Conservation (phyloP, 2,329 filamentous ascomycete genomes). For the Lecanicillium sp. region DNA sequence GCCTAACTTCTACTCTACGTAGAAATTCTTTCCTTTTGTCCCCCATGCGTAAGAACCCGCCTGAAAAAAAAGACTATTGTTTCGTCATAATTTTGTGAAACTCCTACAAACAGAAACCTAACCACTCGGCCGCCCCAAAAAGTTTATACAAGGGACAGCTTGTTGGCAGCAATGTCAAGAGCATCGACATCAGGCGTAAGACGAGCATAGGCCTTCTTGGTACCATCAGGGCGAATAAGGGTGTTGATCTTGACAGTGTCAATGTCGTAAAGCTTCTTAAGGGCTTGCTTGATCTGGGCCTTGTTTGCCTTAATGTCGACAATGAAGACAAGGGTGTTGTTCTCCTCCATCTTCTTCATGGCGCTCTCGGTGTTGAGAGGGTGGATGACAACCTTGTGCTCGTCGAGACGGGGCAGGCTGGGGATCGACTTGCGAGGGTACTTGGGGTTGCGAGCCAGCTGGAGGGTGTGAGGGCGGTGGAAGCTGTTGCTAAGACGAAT, state of each 20-base stretch:
- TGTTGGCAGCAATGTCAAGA: slow-evolving; percentile 98
- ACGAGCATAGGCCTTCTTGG: slow-evolving; percentile 98
- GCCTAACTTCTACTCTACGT: too few species aligned
- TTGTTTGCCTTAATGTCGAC: slow-evolving; percentile 98
- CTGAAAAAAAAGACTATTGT: slow-evolving; percentile 25
- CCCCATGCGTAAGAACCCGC: slow-evolving; percentile 23
- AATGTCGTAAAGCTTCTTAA: slow-evolving; percentile 99
- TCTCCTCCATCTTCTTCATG: slow-evolving; percentile 99
- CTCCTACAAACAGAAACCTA: slow-evolving; percentile 12
- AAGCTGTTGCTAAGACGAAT: slow-evolving; percentile 88
- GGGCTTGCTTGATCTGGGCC: slow-evolving; percentile 94
- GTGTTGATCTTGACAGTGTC: slow-evolving; percentile 99
- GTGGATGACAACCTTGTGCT: slow-evolving; percentile 96
- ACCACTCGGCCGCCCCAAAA: too few species aligned
- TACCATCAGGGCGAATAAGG: slow-evolving; percentile 91
- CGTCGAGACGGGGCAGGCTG: slow-evolving; percentile 84
- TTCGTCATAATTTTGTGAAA: slow-evolving; percentile 8
- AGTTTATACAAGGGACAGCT: slow-evolving; percentile 93
- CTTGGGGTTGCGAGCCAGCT: slow-evolving; percentile 83
- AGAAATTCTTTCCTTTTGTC: slow-evolving; percentile 3
- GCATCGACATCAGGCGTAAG: slow-evolving; percentile 95
- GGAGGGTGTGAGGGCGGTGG: slow-evolving; percentile 95
- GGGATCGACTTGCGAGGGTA: slow-evolving; percentile 95
- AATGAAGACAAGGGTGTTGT: slow-evolving; percentile 99
- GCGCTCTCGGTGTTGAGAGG: slow-evolving; percentile 99